Conservation (phyloP, 768 basidiomycete genomes). For the Dioszegia aurantiaca region DNA sequence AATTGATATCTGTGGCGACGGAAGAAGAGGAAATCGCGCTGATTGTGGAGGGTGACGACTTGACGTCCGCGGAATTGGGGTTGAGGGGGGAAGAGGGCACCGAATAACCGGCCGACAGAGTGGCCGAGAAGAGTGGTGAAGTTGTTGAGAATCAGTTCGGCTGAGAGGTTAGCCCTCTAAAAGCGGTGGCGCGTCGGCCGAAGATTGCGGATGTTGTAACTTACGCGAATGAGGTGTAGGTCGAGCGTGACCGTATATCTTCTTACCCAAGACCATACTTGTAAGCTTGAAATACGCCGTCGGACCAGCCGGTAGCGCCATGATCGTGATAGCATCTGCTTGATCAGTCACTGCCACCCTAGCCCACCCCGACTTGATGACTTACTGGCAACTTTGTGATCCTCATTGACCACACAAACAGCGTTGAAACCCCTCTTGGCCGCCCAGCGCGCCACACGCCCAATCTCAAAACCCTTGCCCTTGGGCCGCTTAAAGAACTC, state of each 20-base stretch:
- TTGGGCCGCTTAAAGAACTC: slow-evolving; percentile 83
- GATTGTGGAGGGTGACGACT: slow-evolving; percentile 94
- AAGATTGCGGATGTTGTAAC: slow-evolving; percentile 5
- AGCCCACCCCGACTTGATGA: slow-evolving; percentile 19
- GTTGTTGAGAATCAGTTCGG: slow-evolving; percentile 90
- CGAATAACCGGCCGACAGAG: slow-evolving; percentile 89
- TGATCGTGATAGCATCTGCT: slow-evolving; percentile 84
- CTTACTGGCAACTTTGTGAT: slow-evolving; percentile 89
- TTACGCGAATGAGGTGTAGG: slow-evolving; percentile 79
- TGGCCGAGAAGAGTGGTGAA: slow-evolving; percentile 93
- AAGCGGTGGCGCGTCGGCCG: too few species aligned
- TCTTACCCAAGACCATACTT: slow-evolving; percentile 76
- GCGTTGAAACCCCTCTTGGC: slow-evolving; percentile 83
- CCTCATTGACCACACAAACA: slow-evolving; percentile 89
- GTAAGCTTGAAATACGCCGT: slow-evolving; percentile 94
- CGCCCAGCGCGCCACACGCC: slow-evolving; percentile 89
- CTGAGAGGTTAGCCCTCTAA: slow-evolving; percentile 21
- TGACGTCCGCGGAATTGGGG: slow-evolving; percentile 94
- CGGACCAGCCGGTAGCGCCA: slow-evolving; percentile 86
- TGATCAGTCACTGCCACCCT: slow-evolving; percentile 6
- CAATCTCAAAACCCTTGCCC: slow-evolving; percentile 85
- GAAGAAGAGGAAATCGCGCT: slow-evolving; percentile 97
- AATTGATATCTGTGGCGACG: slow-evolving; percentile 93
- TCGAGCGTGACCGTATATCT: slow-evolving; percentile 85
- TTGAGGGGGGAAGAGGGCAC: slow-evolving; percentile 89